These are phyloP conservation scores for Ophiostoma ulmi DNA, from an alignment of 2,329 filamentous ascomycete species.

Conservation along the genomic window DNA sequence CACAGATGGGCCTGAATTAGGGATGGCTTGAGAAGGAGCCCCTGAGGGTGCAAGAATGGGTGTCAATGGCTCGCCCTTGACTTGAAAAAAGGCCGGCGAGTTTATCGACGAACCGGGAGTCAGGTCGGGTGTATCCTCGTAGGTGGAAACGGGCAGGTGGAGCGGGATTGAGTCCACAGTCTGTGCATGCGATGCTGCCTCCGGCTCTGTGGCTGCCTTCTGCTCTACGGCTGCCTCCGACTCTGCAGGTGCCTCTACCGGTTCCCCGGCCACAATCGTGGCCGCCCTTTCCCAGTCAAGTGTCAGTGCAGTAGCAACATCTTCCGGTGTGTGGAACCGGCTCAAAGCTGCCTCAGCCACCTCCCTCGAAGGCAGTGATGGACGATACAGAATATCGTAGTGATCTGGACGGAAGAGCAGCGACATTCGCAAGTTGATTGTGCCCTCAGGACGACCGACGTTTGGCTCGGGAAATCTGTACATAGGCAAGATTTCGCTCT, in stretches of 20 bases:
- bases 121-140: conserved; percentile 20
- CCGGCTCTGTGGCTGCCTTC: not conserved
- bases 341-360: conserved; percentile 18
- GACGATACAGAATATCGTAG: conserved; percentile 81
- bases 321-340: conserved; percentile 3
- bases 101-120: conserved; percentile 16
- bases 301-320: not conserved
- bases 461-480: conserved; percentile 58
- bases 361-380: conserved; percentile 25
- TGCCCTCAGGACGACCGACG: conserved; percentile 41
- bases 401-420: conserved; percentile 70
- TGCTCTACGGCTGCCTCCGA: not conserved
- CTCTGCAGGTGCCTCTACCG: not conserved
- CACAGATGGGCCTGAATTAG: not conserved
- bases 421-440: conserved; percentile 50
- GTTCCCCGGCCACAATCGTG: not conserved
- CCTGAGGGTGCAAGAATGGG: conserved; percentile 6
- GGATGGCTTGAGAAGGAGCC: conserved; percentile 30
- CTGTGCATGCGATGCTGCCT: not conserved
- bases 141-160: not conserved
- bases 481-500: conserved; percentile 68
- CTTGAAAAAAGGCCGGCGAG: conserved; percentile 5
- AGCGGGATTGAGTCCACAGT: not conserved
- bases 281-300: not conserved
- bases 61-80: conserved; percentile 18